A percentile compares a stretch with the other conserved stretches of the same genome.
Evolutionary conservation across 352 stramenopile genomes (phyloP).

Genomic region (Phytophthora foliorum): DNA sequence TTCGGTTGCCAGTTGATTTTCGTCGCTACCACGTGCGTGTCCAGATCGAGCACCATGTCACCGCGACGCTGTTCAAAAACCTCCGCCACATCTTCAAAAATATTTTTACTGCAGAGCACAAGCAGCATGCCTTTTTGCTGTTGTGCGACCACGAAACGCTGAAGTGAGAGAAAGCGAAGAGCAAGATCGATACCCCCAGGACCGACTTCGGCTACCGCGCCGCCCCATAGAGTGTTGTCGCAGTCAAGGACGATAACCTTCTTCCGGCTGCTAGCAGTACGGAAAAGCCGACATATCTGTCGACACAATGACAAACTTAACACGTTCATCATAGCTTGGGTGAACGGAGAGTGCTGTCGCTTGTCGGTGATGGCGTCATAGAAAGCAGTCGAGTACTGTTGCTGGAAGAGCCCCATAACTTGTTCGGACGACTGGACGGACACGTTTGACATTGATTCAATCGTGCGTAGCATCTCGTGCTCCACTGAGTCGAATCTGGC

Average conservation of each 20-base stretch:
- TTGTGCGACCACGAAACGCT: conserved; percentile 65
- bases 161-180: conserved; percentile 55
- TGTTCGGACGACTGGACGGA: conserved; percentile 34
- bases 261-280: conserved; percentile 39
- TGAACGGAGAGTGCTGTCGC: conserved; percentile 73
- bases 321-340: conserved; percentile 65
- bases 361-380: conserved; percentile 65
- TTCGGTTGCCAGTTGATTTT: conserved; percentile 76
- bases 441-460: conserved; percentile 38
- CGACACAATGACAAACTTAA: conserved; percentile 55
- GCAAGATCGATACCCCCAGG: conserved; percentile 46
- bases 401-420: conserved; percentile 39
- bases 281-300: conserved; percentile 62
- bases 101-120: conserved; percentile 80
- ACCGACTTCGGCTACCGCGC: conserved; percentile 70
- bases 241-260: conserved; percentile 86
- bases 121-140: conserved; percentile 63
- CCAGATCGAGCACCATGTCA: conserved; percentile 62
- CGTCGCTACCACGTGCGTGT: conserved; percentile 56
- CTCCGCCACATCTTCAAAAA: conserved; percentile 53
- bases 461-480: conserved; percentile 13
- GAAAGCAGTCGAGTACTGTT: conserved; percentile 39
- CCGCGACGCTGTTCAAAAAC: conserved; percentile 53
- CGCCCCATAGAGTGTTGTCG: conserved; percentile 82
- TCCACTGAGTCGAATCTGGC: conserved; percentile 26